Percentiles rank a stretch among this genome's conserved stretches.
phyloP scores from a whole-genome alignment of 2,329 filamentous ascomycete genomes.

The Chrysosporium keratinophilum region DNA sequence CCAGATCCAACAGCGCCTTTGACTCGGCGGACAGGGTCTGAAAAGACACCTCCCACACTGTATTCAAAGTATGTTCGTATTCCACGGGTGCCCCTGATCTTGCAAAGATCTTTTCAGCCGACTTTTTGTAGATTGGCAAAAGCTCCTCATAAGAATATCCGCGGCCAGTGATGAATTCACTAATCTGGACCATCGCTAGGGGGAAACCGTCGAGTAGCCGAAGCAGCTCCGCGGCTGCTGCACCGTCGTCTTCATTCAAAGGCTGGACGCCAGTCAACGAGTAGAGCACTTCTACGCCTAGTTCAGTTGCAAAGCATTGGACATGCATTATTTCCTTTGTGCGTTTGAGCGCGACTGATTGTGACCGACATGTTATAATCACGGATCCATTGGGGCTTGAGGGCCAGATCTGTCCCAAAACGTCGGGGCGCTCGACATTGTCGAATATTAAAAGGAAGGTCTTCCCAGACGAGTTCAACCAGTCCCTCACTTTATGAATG shows the following conservation, averaged over 20 bases:
- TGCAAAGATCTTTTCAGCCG: background rate
- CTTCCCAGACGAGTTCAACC: constrained; percentile 5
- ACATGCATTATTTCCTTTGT: constrained; percentile 2
- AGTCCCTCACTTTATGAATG: constrained; percentile 5
- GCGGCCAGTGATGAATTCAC: constrained; percentile 5
- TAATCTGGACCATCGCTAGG: constrained; percentile 9
- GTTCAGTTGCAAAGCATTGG: background rate
- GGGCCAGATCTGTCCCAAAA: constrained; percentile 7
- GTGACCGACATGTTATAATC: constrained; percentile 8
- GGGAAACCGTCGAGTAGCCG: constrained; percentile 7
- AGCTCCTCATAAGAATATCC: constrained; percentile 10
- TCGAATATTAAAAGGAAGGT: constrained; percentile 10
- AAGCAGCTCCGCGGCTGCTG: background rate
- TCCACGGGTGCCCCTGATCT: background rate
- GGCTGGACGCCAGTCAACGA: constrained; percentile 6
- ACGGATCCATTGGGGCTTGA: constrained; percentile 6
- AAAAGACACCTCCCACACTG: constrained; percentile 7
- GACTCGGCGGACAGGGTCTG: constrained; percentile 1
- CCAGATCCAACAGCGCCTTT: background rate
- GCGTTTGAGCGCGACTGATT: background rate
- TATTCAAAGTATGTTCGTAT: constrained; percentile 8
- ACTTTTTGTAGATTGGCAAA: constrained; percentile 2
- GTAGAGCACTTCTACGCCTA: constrained; percentile 1
- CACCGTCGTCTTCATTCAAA: background rate
- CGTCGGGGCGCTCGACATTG: constrained; percentile 1